These are phyloP conservation scores for Apophysomyces ossiformis DNA, from an alignment of 371 early-diverging fungal genomes.

Conservation along the genomic window DNA sequence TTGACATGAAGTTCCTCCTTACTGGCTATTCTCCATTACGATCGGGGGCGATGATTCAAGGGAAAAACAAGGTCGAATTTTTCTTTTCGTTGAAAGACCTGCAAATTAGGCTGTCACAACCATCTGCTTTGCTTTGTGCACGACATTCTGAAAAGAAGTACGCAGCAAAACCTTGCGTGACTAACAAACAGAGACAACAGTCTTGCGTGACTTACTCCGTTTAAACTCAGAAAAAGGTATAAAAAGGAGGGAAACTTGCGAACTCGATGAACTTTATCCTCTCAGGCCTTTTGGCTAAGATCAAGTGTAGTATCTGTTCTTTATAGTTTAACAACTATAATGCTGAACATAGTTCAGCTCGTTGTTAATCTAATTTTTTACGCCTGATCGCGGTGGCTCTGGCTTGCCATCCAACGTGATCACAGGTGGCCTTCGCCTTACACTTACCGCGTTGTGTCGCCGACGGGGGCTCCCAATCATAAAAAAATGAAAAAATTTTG, in stretches of 20 bases:
- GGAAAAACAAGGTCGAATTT: not conserved
- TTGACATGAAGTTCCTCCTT: not conserved
- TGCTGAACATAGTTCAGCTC: conserved; percentile 41
- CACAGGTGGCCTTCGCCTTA: conserved; percentile 32
- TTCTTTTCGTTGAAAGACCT: not conserved
- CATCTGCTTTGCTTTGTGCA: no score
- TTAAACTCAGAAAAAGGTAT: conserved; percentile 22
- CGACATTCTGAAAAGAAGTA: no score
- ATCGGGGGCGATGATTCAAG: not conserved
- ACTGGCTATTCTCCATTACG: conserved; percentile 5
- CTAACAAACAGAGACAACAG: no score
- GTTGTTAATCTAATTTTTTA: conserved; percentile 58
- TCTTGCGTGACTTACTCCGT: no score
- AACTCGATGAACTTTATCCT: conserved; percentile 41
- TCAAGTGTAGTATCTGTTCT: conserved; percentile 83
- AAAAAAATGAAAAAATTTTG: conserved; percentile 20
- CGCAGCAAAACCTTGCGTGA: no score
- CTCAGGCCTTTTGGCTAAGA: conserved; percentile 76
- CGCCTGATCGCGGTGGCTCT: conserved; percentile 25
- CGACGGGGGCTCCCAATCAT: conserved; percentile 16
- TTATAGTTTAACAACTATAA: conserved; percentile 70
- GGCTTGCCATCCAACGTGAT: conserved; percentile 27
- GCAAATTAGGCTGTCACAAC: not conserved
- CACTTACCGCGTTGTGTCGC: conserved; percentile 30
- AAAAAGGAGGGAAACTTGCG: conserved; percentile 20